Evolutionary conservation across 768 basidiomycete genomes (phyloP).

Genomic region (Aureoboletus auriporus): DNA sequence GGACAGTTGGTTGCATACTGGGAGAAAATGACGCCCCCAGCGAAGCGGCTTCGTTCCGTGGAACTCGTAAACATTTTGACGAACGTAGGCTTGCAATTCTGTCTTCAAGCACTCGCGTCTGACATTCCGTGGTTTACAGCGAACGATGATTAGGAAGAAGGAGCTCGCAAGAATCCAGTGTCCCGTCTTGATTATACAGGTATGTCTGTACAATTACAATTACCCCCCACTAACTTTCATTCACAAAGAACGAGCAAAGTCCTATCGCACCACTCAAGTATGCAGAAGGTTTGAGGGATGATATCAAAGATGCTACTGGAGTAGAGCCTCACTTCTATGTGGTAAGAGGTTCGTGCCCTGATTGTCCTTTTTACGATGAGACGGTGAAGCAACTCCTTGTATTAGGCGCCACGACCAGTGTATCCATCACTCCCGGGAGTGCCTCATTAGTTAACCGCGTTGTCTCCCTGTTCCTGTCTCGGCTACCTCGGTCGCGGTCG

Average conservation of each 20-base stretch:
- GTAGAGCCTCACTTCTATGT: slow-evolving; percentile 50
- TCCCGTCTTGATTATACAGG: slow-evolving; percentile 70
- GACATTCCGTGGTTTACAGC: slow-evolving; percentile 33
- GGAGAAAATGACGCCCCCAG: slow-evolving; percentile 54
- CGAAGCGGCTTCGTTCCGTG: slow-evolving; percentile 45
- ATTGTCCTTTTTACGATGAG: neutral
- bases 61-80: slow-evolving; percentile 54
- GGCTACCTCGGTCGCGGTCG: slow-evolving; percentile 47
- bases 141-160: slow-evolving; percentile 47
- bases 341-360: slow-evolving; percentile 49
- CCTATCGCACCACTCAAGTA: slow-evolving; percentile 49
- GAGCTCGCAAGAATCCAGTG: slow-evolving; percentile 51
- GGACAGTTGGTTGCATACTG: slow-evolving; percentile 62
- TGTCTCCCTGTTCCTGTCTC: slow-evolving; percentile 56
- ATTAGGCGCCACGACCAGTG: slow-evolving; percentile 50
- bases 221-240: slow-evolving; percentile 1
- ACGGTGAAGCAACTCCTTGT: neutral
- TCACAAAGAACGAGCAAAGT: slow-evolving; percentile 55
- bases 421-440: slow-evolving; percentile 47
- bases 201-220: slow-evolving; percentile 24
- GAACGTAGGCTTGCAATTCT: slow-evolving; percentile 43
- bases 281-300: slow-evolving; percentile 50
- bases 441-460: slow-evolving; percentile 63
- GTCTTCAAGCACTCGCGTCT: neutral
- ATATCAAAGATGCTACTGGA: slow-evolving; percentile 44